phyloP scores from a whole-genome alignment of 176 grass and related monocot genomes.

The Juncus inflexus region DNA sequence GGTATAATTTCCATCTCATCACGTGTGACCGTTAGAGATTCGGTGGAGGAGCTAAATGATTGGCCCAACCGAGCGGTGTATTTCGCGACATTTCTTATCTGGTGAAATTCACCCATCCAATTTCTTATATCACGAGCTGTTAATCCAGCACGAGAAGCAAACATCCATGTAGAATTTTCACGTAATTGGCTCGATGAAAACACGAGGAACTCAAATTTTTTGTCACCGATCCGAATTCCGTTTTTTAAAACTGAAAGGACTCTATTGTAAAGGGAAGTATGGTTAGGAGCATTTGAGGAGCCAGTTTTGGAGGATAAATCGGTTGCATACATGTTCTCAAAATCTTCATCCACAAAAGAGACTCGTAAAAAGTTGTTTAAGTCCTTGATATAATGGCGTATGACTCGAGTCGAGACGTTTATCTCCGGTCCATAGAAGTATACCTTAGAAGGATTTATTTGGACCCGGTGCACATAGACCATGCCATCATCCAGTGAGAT shows the following conservation, averaged over 20 bases:
- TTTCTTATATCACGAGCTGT: slow-evolving; percentile 50
- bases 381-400: slow-evolving; percentile 39
- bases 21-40: slow-evolving; percentile 45
- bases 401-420: slow-evolving; percentile 75
- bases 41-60: slow-evolving; percentile 67
- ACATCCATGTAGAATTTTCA: slow-evolving; percentile 83
- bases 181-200: slow-evolving; percentile 83
- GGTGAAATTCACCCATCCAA: slow-evolving; percentile 67
- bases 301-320: slow-evolving; percentile 51
- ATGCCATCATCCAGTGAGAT: slow-evolving; percentile 52
- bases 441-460: slow-evolving; percentile 74
- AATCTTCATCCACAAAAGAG: slow-evolving; percentile 78
- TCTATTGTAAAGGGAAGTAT: slow-evolving; percentile 53
- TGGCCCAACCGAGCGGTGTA: slow-evolving; percentile 82
- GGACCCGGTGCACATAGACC: slow-evolving; percentile 67
- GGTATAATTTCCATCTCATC: slow-evolving; percentile 44
- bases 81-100: slow-evolving; percentile 73
- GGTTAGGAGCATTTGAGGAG: slow-evolving; percentile 25
- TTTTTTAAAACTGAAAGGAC: slow-evolving; percentile 53
- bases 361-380: slow-evolving; percentile 64
- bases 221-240: slow-evolving; percentile 55
- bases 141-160: slow-evolving; percentile 46
- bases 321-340: slow-evolving; percentile 46
- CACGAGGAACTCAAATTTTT: slow-evolving; percentile 75
- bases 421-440: slow-evolving; percentile 71